A percentile compares a stretch with the other conserved stretches of the same genome.
Conservation (phyloP, 2,329 filamentous ascomycete genomes). For the Leptosphaerulina australis region DNA sequence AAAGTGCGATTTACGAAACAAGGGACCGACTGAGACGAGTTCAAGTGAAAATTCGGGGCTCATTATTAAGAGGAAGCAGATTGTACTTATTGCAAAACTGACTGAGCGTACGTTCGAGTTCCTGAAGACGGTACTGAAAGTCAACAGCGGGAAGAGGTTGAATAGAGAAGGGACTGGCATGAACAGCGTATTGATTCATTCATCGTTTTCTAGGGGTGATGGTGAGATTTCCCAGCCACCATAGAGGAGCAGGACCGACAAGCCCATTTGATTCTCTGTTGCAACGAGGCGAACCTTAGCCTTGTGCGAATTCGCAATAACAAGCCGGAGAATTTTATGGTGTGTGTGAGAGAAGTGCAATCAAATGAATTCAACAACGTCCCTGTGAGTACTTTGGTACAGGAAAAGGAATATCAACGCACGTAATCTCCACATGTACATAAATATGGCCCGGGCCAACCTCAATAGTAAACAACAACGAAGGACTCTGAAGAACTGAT, state of each 20-base stretch:
- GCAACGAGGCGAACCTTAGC: neutral
- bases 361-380: neutral
- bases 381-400: neutral
- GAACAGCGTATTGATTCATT: neutral
- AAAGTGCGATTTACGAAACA: neutral
- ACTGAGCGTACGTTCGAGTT: neutral
- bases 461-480: no score
- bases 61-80: neutral
- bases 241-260: neutral
- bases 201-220: neutral
- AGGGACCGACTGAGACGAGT: neutral
- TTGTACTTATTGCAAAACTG: neutral
- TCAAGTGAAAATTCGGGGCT: neutral
- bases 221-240: neutral
- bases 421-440: no score
- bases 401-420: no score
- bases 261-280: neutral
- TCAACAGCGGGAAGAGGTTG: conserved; percentile 1
- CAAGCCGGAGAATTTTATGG: neutral
- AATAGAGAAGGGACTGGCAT: neutral
- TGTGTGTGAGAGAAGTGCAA: neutral
- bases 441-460: no score
- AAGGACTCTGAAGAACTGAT: no score
- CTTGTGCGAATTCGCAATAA: neutral
- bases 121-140: neutral